Percentiles rank a stretch among this genome's conserved stretches.
Conservation (phyloP, 2,329 filamentous ascomycete genomes). For the Furcasterigmium furcatum region DNA sequence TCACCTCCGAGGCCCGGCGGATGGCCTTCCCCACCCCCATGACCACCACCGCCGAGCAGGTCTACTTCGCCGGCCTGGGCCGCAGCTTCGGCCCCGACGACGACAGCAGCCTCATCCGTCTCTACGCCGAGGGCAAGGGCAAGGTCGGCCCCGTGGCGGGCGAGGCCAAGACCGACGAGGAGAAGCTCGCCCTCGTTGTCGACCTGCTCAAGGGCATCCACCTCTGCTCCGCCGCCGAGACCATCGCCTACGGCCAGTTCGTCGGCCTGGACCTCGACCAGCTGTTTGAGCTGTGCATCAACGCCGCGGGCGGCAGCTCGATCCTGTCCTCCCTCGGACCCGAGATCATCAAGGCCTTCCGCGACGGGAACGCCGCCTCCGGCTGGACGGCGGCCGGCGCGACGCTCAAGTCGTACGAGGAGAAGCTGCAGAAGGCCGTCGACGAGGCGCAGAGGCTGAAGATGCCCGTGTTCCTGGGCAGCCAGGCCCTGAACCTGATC, state of each 20-base stretch:
- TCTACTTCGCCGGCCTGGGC: slow-evolving; percentile 57
- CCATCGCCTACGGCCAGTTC: slow-evolving; percentile 34
- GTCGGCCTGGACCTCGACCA: slow-evolving; percentile 41
- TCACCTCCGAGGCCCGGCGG: slow-evolving; percentile 61
- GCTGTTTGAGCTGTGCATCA: slow-evolving; percentile 39
- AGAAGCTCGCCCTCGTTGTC: slow-evolving; percentile 32
- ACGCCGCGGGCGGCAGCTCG: slow-evolving; percentile 39
- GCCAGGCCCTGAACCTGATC: slow-evolving; percentile 33
- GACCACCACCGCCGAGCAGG: slow-evolving; percentile 60
- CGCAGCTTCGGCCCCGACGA: slow-evolving; percentile 48
- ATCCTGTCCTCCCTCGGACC: slow-evolving; percentile 33
- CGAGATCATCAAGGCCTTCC: slow-evolving; percentile 31
- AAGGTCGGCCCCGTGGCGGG: slow-evolving; percentile 24
- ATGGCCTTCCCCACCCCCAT: slow-evolving; percentile 58
- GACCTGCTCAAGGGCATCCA: slow-evolving; percentile 39
- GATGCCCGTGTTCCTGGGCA: slow-evolving; percentile 35
- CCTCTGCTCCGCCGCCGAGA: slow-evolving; percentile 38
- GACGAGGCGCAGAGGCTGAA: slow-evolving; percentile 39
- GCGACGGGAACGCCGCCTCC: slow-evolving; percentile 16
- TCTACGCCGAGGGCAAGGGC: slow-evolving; percentile 36
- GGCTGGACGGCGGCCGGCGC: slow-evolving; percentile 14
- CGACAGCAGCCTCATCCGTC: slow-evolving; percentile 37
- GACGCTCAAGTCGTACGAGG: slow-evolving; percentile 23
- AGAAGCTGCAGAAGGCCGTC: slow-evolving; percentile 30
- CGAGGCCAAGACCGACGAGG: slow-evolving; percentile 24